These are phyloP conservation scores for Whalleya microplaca DNA, from an alignment of 2,329 filamentous ascomycete species.

Conservation along the genomic window DNA sequence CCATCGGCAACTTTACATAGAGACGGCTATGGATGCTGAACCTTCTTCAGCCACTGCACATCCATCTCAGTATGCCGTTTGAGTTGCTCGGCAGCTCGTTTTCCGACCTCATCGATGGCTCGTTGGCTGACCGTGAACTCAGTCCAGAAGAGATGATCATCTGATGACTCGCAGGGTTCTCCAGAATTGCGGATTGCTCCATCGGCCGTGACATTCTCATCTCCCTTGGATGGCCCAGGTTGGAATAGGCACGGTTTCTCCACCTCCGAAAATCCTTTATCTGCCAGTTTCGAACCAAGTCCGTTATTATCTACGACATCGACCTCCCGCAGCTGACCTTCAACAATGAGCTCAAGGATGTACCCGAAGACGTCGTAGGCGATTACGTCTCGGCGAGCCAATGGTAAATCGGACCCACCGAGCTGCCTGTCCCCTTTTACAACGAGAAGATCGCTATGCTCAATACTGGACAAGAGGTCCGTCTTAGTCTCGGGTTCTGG, in stretches of 20 bases:
- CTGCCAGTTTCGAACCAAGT: conserved; percentile 41
- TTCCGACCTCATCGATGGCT: conserved; percentile 41
- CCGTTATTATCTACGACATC: conserved; percentile 49
- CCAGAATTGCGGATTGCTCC: conserved; percentile 8
- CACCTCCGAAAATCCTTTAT: conserved; percentile 47
- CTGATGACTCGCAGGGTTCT: conserved; percentile 45
- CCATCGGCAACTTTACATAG: conserved; percentile 7
- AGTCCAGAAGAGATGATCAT: conserved; percentile 57
- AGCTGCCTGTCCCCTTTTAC: conserved; percentile 11
- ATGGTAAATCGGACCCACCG: conserved; percentile 34
- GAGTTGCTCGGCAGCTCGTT: conserved; percentile 30
- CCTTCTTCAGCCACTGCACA: conserved; percentile 24
- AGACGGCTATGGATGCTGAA: conserved; percentile 3
- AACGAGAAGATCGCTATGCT: conserved; percentile 24
- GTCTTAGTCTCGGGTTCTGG: conserved; percentile 25
- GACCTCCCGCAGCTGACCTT: conserved; percentile 50
- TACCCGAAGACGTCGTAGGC: conserved; percentile 46
- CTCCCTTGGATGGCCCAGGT: conserved; percentile 10
- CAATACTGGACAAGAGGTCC: conserved; percentile 16
- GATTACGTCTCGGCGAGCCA: conserved; percentile 46
- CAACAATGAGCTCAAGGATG: conserved; percentile 50
- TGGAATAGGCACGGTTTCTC: conserved; percentile 46
- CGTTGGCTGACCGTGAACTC: conserved; percentile 48
- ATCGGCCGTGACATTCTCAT: conserved; percentile 28
- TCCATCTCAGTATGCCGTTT: conserved; percentile 22